Evolutionary conservation across 148 eudicot species (phyloP).

Genomic region (Chenopodium suecicum): DNA sequence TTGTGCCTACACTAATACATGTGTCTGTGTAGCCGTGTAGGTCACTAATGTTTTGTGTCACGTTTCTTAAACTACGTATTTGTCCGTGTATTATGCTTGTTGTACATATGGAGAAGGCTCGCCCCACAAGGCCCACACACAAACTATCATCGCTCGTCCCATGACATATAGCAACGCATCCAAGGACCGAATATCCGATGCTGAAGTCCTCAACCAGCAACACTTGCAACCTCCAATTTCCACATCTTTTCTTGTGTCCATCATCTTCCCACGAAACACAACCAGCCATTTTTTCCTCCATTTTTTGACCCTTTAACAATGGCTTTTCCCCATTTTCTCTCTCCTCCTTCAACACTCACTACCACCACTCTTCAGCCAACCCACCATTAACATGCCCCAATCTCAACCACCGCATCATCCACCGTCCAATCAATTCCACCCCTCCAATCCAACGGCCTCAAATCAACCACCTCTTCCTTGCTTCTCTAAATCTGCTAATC

Average conservation of each 20-base stretch:
- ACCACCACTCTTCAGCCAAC: slow-evolving; percentile 16
- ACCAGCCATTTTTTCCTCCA: neutral
- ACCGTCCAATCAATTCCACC: slow-evolving; percentile 28
- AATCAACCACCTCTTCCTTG: neutral
- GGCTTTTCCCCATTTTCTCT: neutral
- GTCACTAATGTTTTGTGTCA: too few relatives aligned
- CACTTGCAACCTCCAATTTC: slow-evolving; percentile 25
- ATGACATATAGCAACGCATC: too few relatives aligned
- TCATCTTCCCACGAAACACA: neutral
- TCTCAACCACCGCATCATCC: slow-evolving; percentile 29
- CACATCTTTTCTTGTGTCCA: slow-evolving; percentile 16
- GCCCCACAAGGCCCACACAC: too few relatives aligned
- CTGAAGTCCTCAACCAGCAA: neutral
- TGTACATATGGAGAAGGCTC: too few relatives aligned
- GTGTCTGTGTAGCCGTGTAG: too few relatives aligned
- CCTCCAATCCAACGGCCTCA: slow-evolving; percentile 13
- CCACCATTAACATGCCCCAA: slow-evolving; percentile 35
- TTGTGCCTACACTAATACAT: too few relatives aligned
- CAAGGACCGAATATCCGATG: neutral
- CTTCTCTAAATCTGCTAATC: slow-evolving; percentile 31
- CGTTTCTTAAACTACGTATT: too few relatives aligned
- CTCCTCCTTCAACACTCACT: neutral
- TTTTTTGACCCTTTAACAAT: neutral
- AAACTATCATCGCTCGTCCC: too few relatives aligned
- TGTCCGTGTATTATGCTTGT: too few relatives aligned